Conservation (phyloP, 2,329 filamentous ascomycete genomes). For the Lasiodiplodia hormozganensis region DNA sequence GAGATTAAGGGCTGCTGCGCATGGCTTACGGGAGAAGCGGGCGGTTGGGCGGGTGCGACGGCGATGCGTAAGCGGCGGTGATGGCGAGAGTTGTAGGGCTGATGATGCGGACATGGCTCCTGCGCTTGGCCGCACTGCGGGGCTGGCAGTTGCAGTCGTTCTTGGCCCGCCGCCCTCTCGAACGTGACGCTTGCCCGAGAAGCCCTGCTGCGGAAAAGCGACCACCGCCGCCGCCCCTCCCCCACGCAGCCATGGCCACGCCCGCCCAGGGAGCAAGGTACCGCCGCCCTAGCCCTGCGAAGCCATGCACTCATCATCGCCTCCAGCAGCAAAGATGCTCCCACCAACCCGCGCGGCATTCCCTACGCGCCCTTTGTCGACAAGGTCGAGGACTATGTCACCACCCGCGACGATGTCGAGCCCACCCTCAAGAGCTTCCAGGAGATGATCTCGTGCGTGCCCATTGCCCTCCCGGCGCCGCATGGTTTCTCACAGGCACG, state of each 20-base stretch:
- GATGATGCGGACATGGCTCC: no score
- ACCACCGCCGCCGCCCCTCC: slow-evolving; percentile 15
- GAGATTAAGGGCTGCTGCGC: not conserved
- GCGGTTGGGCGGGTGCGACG: not conserved
- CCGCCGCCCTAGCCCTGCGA: not conserved
- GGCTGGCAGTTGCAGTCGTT: not conserved
- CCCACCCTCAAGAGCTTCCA: slow-evolving; percentile 82
- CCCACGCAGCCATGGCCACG: slow-evolving; percentile 39
- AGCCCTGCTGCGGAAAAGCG: slow-evolving; percentile 17
- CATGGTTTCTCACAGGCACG: not conserved
- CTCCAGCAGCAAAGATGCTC: slow-evolving; percentile 50
- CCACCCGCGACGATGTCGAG: slow-evolving; percentile 79
- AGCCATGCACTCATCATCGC: not conserved
- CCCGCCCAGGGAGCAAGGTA: slow-evolving; percentile 38
- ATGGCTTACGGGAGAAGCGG: not conserved
- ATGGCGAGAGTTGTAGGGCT: not conserved
- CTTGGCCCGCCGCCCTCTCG: slow-evolving; percentile 4
- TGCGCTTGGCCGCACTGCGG: not conserved
- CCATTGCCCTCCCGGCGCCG: slow-evolving; percentile 31
- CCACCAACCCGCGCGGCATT: slow-evolving; percentile 82
- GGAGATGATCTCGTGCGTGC: slow-evolving; percentile 85
- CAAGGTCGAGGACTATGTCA: slow-evolving; percentile 86
- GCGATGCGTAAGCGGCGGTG: not conserved
- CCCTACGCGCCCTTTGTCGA: slow-evolving; percentile 86
- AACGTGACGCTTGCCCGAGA: slow-evolving; percentile 24